These are phyloP conservation scores for Plantago elongata DNA, from an alignment of 257 asterid genomes.

Conservation along the genomic window DNA sequence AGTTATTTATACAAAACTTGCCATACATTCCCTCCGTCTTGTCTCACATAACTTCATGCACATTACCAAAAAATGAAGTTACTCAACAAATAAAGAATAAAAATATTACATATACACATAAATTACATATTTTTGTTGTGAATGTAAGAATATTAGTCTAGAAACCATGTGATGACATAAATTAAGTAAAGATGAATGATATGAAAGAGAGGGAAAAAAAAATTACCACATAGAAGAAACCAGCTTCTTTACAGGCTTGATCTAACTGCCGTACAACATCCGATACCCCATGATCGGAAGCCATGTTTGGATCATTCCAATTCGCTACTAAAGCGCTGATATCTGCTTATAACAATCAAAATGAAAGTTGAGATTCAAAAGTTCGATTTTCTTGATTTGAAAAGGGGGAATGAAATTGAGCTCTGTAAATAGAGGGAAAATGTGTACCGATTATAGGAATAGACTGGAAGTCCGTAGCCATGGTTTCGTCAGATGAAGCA, in stretches of 20 bases:
- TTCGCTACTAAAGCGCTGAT: conserved; percentile 60
- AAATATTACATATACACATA: too few relatives aligned
- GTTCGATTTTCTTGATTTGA: conserved; percentile 2
- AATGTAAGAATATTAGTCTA: too few relatives aligned
- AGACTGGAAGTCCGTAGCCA: conserved; percentile 80
- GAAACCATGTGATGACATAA: background rate
- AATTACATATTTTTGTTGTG: too few relatives aligned
- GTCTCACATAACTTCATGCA: too few relatives aligned
- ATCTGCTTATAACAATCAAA: conserved; percentile 36
- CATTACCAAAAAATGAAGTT: too few relatives aligned
- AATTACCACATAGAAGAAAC: conserved; percentile 77
- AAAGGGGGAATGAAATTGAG: background rate
- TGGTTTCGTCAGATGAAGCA: conserved; percentile 19
- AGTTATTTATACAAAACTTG: too few relatives aligned
- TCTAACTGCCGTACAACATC: conserved; percentile 64
- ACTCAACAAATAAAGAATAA: too few relatives aligned
- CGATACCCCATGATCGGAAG: conserved; percentile 47
- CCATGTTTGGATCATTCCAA: conserved; percentile 69
- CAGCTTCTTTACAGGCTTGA: conserved; percentile 78
- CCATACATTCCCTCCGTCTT: too few relatives aligned
- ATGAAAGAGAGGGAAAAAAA: background rate
- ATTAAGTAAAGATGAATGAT: background rate
- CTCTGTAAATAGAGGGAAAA: too few relatives aligned
- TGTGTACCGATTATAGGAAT: conserved; percentile 71
- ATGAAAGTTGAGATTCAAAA: background rate